Evolutionary conservation across 176 grass and related monocot genomes (phyloP).

Genomic region (Musa itinerans): DNA sequence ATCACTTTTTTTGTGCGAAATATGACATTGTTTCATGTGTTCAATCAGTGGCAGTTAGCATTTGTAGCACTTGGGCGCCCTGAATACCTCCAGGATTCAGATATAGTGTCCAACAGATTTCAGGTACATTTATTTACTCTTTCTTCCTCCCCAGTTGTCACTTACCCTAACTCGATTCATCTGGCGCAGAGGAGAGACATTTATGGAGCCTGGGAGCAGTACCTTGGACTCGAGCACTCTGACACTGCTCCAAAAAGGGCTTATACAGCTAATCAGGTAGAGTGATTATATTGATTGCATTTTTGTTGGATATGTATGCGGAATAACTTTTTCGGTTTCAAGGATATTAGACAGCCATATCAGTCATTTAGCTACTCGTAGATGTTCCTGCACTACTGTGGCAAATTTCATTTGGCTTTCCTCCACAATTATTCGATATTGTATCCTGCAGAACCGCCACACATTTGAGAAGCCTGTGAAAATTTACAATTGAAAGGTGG

Average conservation of each 20-base stretch:
- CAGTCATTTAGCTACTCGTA: background rate
- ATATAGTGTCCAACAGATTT: conserved; percentile 62
- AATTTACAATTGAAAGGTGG: conserved; percentile 73
- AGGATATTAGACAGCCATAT: background rate
- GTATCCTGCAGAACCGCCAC: conserved; percentile 67
- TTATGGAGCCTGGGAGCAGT: conserved; percentile 99
- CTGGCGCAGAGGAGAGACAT: conserved; percentile 60
- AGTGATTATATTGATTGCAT: background rate
- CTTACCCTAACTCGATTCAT: background rate
- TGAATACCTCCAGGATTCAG: conserved; percentile 93
- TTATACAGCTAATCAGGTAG: conserved; percentile 73
- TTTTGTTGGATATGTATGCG: background rate
- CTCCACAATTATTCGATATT: background rate
- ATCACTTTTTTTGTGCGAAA: background rate
- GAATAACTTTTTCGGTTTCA: background rate
- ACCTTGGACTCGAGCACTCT: conserved; percentile 85
- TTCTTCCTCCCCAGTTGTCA: conserved; percentile 15
- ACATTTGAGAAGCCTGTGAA: conserved; percentile 92
- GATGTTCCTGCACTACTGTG: too few relatives aligned
- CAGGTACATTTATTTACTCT: conserved; percentile 43
- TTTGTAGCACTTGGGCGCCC: conserved; percentile 92
- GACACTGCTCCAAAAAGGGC: conserved; percentile 81
- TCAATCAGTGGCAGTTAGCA: conserved; percentile 90
- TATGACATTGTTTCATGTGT: conserved; percentile 3
- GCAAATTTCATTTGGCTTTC: background rate